Evolutionary conservation across 108 stramenopile genomes (phyloP), one percentile per base, ranked within the genome.

Genomic region (Craspedostauros australis): DNA sequence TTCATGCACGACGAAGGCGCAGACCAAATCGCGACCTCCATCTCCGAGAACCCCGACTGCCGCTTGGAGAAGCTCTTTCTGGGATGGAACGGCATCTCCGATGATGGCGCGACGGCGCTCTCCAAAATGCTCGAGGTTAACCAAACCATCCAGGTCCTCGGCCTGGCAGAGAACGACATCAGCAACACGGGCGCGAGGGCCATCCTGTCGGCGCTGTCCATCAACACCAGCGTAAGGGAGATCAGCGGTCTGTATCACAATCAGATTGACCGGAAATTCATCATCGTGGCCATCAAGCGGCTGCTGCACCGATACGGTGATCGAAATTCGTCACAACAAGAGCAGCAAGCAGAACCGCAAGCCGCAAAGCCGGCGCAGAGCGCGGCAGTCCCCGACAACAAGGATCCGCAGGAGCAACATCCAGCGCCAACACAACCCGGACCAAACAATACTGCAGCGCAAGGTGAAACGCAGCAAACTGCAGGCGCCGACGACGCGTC

Each of bases 251-350:
- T 62, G 28, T 62, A 62, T 31, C 60, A 62, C 50, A 62, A 62
- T 42, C 60, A 62, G 20, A 62, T 62, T 32, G 60, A 62, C 24
- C 60, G 60, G 3, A 62, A 62, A 42, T 62, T 62, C 18, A 62
- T 62, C 30, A 62, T 62, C 34, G 65, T 66, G 20, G 65, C 65
- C 33, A 66, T 66, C 42, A 66, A 66, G 34, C 55, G 65, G 6
- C 52, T 66, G 50, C 41, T 66, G n/a, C 65, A 66, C 44, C 55
- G 56, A 12, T 54, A 64, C 29, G 53, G 53, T 0, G 53, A 64
- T 29, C 31, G 63, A 31, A 22, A 31, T 4, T n/a, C n/a, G n/a
- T n/a, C n/a, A n/a, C n/a, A n/a, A n/a, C n/a, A n/a, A n/a, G n/a
- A n/a, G n/a, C n/a, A n/a, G n/a, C n/a, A n/a, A n/a, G n/a, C n/a